Percentiles rank a stretch among this genome's conserved stretches.
These are phyloP conservation scores for Fusarium gaditjirri DNA, from an alignment of 2,329 filamentous ascomycete genomes.

Conservation along the genomic window DNA sequence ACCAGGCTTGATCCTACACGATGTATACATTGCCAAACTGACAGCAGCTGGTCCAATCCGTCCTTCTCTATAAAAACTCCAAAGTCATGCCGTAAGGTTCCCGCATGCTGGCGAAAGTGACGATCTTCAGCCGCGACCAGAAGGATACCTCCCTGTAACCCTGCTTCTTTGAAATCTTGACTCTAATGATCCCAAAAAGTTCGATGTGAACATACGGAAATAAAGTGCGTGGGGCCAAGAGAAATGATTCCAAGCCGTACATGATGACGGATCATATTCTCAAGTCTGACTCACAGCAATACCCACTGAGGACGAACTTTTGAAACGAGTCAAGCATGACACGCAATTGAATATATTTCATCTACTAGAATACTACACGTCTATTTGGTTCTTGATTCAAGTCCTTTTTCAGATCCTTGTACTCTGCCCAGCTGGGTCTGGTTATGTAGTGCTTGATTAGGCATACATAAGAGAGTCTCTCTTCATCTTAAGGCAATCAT, in stretches of 20 bases:
- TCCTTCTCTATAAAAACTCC: background rate
- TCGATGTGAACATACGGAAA: background rate
- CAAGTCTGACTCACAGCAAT: background rate
- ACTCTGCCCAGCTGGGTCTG: background rate
- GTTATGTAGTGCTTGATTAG: background rate
- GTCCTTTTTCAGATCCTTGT: too few species aligned
- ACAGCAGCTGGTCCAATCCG: background rate
- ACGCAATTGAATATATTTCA: background rate
- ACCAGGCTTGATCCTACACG: background rate
- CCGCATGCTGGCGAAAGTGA: background rate
- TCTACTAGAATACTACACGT: background rate
- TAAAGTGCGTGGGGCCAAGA: background rate
- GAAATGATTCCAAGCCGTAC: conserved; percentile 12
- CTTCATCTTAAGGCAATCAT: background rate
- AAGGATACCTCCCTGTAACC: background rate
- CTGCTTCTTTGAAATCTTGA: background rate
- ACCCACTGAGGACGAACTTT: background rate
- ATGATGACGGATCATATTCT: background rate
- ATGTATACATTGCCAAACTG: background rate
- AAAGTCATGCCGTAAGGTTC: background rate
- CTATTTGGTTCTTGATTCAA: background rate
- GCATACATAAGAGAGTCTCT: background rate
- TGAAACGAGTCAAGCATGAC: background rate
- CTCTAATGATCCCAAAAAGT: background rate
- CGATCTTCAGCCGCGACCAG: background rate